Base-by-base conservation (phyloP, 1,284 basidiomycete species). In the Naganishia cerealis region DNA sequence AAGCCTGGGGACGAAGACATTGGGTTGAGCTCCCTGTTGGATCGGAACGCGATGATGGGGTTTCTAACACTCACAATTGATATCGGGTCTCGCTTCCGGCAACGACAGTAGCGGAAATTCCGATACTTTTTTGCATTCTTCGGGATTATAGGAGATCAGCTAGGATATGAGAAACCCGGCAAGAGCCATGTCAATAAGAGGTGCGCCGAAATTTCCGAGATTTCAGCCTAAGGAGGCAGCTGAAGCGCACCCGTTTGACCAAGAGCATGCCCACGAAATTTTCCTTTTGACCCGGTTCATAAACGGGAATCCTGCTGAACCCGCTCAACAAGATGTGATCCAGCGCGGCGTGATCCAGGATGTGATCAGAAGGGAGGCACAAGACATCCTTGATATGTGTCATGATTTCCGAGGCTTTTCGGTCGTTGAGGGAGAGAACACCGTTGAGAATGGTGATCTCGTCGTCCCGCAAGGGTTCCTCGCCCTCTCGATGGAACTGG, bases 231-330 rank as follows among this genome's bases (percentile, higher is more conserved):
- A 6, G 29, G 29, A 33, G 6, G 6, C 29, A 6, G 29, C 6
- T 33, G 29, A 33, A 33, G 29, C 29, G 29, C 59, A 88, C 90
- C 84, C 88, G 90, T 76, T 94, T 94, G 61, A 94, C 85, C 18
- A 97, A 86, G 3, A 99, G 84, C 73, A 97, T 86, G 0, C 95
- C 95, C 15, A 91, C 81, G 76, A 96, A 97, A 50, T 91, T 86
- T 15, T 87, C 81, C 1, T 88, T 86, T 65, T 90, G 85, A 4
- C 86, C 86, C 3, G 90, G 85, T 73, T 90, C 87, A 76, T 97
- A 90, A 1, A 99, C 86, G 0, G 95, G 95, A 73, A 98, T 92
- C 29, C 95, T 88, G 1, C 93, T 96, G 78, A 97, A 97, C 0
- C 95, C 95, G 68, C 88, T 92, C 18, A 86, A 77, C 86, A 94